Percentiles rank a stretch among this genome's conserved stretches.
Conservation (phyloP, 176 grass and related monocot genomes). For the Alopecurus myosuroides region DNA sequence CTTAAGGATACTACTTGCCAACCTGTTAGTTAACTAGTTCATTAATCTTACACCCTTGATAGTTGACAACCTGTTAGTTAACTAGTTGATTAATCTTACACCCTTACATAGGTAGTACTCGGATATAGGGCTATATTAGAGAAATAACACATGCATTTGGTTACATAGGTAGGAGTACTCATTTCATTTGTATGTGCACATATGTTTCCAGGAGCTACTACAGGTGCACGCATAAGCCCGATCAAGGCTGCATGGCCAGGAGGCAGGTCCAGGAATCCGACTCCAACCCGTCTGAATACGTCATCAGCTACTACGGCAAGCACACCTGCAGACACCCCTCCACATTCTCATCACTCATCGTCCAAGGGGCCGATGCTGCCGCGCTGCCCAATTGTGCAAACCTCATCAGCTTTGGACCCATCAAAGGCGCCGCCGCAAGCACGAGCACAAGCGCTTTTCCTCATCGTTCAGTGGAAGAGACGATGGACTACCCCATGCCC, state of each 20-base stretch:
- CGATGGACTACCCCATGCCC: background rate
- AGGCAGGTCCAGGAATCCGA: constrained; percentile 64
- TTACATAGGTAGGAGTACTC: background rate
- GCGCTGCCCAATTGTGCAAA: background rate
- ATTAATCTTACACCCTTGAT: background rate
- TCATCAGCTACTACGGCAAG: constrained; percentile 63
- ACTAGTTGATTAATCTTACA: background rate
- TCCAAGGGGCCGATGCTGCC: background rate
- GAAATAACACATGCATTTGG: no score
- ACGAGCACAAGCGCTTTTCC: background rate
- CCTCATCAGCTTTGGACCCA: constrained; percentile 56
- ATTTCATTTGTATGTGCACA: background rate
- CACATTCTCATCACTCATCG: constrained; percentile 42
- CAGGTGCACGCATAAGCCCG: constrained; percentile 68
- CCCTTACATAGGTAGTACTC: no score
- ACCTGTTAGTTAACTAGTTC: background rate
- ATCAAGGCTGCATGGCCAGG: constrained; percentile 59
- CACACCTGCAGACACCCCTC: constrained; percentile 72
- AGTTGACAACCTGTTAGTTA: constrained; percentile 15
- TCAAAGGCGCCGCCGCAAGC: background rate
- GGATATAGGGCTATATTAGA: background rate
- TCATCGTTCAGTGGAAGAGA: background rate
- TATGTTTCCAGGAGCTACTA: constrained; percentile 68
- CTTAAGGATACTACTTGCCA: background rate
- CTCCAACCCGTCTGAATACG: constrained; percentile 41